Percentiles rank a stretch among this genome's conserved stretches.
Evolutionary conservation across 371 early-diverging fungal species (phyloP).

Genomic region (Polyrhizophydium stewartii): DNA sequence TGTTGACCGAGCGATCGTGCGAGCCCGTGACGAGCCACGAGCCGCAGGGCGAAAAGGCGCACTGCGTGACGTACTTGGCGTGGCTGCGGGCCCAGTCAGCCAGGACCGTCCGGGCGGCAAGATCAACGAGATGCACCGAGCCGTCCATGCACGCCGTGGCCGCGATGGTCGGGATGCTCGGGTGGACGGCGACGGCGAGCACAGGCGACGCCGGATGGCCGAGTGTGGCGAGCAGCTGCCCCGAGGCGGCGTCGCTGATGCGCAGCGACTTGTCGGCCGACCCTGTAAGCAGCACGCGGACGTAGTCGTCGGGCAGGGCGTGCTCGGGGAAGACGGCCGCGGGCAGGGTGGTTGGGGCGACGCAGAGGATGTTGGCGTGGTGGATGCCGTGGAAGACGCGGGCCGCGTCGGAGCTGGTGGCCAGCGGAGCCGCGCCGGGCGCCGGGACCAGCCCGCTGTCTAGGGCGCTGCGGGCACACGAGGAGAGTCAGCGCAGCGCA

Average conservation of each 20-base stretch:
- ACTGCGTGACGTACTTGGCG: slow-evolving; percentile 62
- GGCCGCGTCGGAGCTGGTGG: background rate
- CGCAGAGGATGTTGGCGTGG: slow-evolving; percentile 48
- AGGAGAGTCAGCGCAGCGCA: too few relatives aligned
- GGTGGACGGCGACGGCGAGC: slow-evolving; percentile 65
- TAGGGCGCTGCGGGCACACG: background rate
- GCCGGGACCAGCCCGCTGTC: background rate
- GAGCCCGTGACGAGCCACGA: slow-evolving; percentile 58
- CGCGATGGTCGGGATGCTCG: slow-evolving; percentile 47
- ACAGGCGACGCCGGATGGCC: slow-evolving; percentile 58
- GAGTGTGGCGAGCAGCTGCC: slow-evolving; percentile 34
- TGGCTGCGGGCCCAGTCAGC: slow-evolving; percentile 57
- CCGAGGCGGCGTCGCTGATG: slow-evolving; percentile 39
- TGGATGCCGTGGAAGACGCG: slow-evolving; percentile 37
- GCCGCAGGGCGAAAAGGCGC: slow-evolving; percentile 52
- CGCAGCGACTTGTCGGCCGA: slow-evolving; percentile 65
- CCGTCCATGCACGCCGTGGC: slow-evolving; percentile 72
- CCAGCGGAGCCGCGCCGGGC: background rate
- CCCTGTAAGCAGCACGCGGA: slow-evolving; percentile 47
- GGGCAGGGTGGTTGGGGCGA: slow-evolving; percentile 22
- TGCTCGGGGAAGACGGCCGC: slow-evolving; percentile 20
- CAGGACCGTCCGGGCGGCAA: slow-evolving; percentile 20
- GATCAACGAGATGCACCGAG: slow-evolving; percentile 54
- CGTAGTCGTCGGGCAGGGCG: slow-evolving; percentile 18
- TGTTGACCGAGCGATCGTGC: slow-evolving; percentile 62